These are phyloP conservation scores for Plasmodium coatneyi DNA, from an alignment of 169 alveolate species.

Conservation along the genomic window DNA sequence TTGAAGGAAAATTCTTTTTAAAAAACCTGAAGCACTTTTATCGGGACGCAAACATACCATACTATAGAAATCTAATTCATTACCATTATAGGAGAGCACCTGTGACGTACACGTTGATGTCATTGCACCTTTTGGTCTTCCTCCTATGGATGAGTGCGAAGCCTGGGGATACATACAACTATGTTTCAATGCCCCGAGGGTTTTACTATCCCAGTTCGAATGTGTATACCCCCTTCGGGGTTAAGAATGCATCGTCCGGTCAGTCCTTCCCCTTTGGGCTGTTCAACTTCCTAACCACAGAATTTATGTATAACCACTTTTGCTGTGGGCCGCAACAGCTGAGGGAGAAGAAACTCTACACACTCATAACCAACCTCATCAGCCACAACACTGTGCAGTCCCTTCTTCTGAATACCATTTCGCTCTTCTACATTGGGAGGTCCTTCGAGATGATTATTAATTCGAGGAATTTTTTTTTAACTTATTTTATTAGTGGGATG, in stretches of 20 bases:
- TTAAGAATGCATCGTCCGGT: neutral
- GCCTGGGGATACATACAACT: neutral
- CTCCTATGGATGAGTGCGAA: conserved; percentile 36
- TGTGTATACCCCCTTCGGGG: neutral
- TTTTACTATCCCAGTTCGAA: neutral
- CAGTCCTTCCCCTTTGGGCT: neutral
- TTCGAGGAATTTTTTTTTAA: conserved; percentile 21
- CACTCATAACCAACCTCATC: conserved; percentile 28
- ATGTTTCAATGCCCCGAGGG: neutral
- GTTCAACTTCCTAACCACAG: neutral
- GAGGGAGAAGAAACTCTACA: conserved; percentile 35
- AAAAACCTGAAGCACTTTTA: neutral
- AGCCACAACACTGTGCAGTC: conserved; percentile 65
- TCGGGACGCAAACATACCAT: neutral
- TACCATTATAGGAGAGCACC: conserved; percentile 20
- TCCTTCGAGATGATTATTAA: conserved; percentile 16
- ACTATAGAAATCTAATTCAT: conserved; percentile 6
- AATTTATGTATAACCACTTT: conserved; percentile 38
- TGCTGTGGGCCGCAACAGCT: conserved; percentile 35
- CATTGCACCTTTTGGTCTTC: conserved; percentile 28
- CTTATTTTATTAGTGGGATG: conserved; percentile 49
- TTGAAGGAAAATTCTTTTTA: neutral
- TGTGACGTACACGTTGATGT: conserved; percentile 28
- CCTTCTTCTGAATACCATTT: conserved; percentile 43
- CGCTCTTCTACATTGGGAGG: conserved; percentile 49